Base-by-base conservation (phyloP, 768 basidiomycete genomes). In the Mycena belliarum region DNA sequence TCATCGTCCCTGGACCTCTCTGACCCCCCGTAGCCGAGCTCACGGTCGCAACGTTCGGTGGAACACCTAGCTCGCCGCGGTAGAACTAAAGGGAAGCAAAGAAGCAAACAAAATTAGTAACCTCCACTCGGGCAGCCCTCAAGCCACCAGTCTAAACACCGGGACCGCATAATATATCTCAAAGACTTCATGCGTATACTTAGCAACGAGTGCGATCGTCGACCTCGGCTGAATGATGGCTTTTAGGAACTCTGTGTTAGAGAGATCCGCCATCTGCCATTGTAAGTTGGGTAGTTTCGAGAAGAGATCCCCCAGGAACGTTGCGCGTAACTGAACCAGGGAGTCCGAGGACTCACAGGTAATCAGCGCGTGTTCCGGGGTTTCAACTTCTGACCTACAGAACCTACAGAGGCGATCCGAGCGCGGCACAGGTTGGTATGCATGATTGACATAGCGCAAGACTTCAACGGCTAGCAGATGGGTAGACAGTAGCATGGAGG, bases 51-150 rank as follows among this genome's bases (percentile, higher is more conserved):
- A n/a, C n/a, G n/a, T n/a, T n/a, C n/a, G n/a, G n/a, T n/a, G n/a
- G n/a, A n/a, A n/a, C n/a, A n/a, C n/a, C n/a, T n/a, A n/a, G n/a
- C n/a, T n/a, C n/a, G n/a, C n/a, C n/a, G n/a, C n/a, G n/a, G n/a
- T n/a, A n/a, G n/a, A n/a, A 80, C 29, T 32, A 32, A 32, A 7
- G 29, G 29, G 29, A 32, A 32, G 7, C 29, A 32, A 32, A 32
- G 14, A 32, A 32, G 29, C 29, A 14, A 14, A 32, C 7, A 32
- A 6, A 32, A 32, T 6, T 32, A 7, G 14, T 6, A 7, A 32
- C 29, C 6, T 32, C 29, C 6, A 32, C 29, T 32, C 29, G 29
- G 29, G 29, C 29, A 32, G 14, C 29, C 14, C 29, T 32, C 29
- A 32, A 32, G 29, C 14, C 7, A 32, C 29, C 29, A 32, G 14